Conservation (phyloP, 2,329 filamentous ascomycete species). For the Phaeosphaeriaceae sp. region DNA sequence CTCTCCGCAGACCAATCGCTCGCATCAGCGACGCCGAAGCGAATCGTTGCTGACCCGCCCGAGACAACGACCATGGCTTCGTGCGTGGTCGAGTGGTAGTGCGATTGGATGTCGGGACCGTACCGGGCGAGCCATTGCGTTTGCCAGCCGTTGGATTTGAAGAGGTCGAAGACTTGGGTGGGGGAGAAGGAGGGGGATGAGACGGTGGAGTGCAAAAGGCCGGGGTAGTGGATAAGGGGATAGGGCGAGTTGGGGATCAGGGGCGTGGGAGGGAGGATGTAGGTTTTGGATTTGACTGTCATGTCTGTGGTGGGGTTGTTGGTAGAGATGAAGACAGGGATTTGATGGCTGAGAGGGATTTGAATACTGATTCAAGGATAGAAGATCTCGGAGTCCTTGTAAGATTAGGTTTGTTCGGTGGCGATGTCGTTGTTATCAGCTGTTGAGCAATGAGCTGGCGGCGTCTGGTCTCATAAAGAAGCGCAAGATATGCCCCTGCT, state of each 20-base stretch:
- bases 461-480: too few relatives aligned
- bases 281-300: constrained; percentile 26
- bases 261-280: constrained; percentile 30
- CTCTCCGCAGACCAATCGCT: constrained; percentile 8
- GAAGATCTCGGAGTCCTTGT: too few relatives aligned
- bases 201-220: constrained; percentile 46
- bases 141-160: constrained; percentile 60
- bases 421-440: too few relatives aligned
- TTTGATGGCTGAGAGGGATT: too few relatives aligned
- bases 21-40: constrained; percentile 64
- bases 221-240: constrained; percentile 63
- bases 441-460: too few relatives aligned
- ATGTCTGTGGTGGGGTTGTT: background rate
- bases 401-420: too few relatives aligned
- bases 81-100: constrained; percentile 66
- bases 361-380: too few relatives aligned
- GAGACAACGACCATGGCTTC: constrained; percentile 67
- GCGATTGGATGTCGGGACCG: constrained; percentile 61
- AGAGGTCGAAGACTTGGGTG: constrained; percentile 53
- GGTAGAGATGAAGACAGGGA: too few relatives aligned
- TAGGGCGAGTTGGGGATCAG: constrained; percentile 53
- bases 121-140: constrained; percentile 67
- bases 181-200: constrained; percentile 32
- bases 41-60: constrained; percentile 59
- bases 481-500: too few relatives aligned